Evolutionary conservation across 2,329 filamentous ascomycete species (phyloP).

Genomic region (Colletotrichum lini): DNA sequence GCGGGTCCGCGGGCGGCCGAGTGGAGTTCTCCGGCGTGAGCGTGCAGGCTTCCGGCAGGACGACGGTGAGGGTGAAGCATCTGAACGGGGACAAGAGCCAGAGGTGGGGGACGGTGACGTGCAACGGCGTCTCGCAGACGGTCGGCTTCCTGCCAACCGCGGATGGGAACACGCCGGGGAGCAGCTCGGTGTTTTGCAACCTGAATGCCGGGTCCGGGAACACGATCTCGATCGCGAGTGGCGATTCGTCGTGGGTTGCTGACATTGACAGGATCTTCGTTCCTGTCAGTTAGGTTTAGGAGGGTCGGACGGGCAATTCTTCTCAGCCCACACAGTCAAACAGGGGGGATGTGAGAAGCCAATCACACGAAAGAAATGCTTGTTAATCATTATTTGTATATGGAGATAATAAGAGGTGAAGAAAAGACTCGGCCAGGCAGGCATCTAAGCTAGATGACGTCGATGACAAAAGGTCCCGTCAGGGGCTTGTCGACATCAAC

Average conservation of each 20-base stretch:
- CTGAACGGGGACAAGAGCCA: constrained; percentile 68
- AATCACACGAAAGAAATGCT: background rate
- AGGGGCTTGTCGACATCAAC: constrained; percentile 45
- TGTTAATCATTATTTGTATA: constrained; percentile 8
- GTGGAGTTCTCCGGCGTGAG: constrained; percentile 63
- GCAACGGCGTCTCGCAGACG: constrained; percentile 67
- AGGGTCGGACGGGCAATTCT: background rate
- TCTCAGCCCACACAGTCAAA: background rate
- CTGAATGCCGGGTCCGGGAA: constrained; percentile 63
- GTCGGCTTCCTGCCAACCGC: constrained; percentile 69
- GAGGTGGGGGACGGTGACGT: constrained; percentile 67
- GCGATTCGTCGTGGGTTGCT: constrained; percentile 58
- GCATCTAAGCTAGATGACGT: constrained; percentile 13
- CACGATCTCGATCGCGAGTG: constrained; percentile 61
- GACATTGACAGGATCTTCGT: constrained; percentile 70
- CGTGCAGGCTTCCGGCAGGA: constrained; percentile 59
- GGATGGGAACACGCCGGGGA: constrained; percentile 57
- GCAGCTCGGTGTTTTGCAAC: constrained; percentile 63
- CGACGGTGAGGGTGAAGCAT: constrained; percentile 69
- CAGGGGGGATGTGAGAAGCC: background rate
- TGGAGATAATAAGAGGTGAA: background rate
- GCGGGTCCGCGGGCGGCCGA: constrained; percentile 61
- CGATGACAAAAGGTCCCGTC: constrained; percentile 40
- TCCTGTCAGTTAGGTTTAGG: constrained; percentile 50
- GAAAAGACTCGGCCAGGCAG: background rate